Percentiles rank a stretch among this genome's conserved stretches.
These are phyloP conservation scores for Solanum piurae DNA, from an alignment of 257 asterid genomes.

Conservation along the genomic window DNA sequence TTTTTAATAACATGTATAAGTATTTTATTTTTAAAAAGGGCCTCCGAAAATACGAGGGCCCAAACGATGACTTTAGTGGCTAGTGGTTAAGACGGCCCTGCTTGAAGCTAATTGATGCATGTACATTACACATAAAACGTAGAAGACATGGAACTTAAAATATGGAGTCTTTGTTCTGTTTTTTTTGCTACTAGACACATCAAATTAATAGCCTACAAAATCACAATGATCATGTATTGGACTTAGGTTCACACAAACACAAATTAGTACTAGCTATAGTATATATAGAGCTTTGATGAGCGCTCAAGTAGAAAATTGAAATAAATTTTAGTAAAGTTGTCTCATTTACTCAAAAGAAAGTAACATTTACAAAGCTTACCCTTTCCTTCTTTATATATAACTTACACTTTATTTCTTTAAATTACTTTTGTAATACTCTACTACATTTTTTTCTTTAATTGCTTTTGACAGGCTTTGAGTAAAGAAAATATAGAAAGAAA, in stretches of 20 bases:
- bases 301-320: background rate
- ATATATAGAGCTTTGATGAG: background rate
- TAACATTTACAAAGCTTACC: background rate
- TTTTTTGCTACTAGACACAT: conserved; percentile 9
- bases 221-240: background rate
- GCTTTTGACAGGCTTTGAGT: background rate
- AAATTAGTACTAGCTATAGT: background rate
- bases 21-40: too few species aligned
- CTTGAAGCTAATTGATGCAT: background rate
- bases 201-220: background rate
- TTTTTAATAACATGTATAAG: too few species aligned
- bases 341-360: background rate
- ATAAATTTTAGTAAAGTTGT: background rate
- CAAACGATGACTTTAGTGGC: too few species aligned
- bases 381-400: background rate
- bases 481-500: background rate
- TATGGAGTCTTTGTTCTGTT: background rate
- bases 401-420: background rate
- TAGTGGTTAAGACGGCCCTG: too few species aligned
- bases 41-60: too few species aligned
- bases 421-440: background rate
- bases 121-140: background rate
- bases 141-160: background rate
- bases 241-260: background rate
- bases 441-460: background rate